Percentiles rank a stretch among this genome's conserved stretches.
phyloP scores from a whole-genome alignment of 139 green algal species.

The Chlamydomonas schloesseri region DNA sequence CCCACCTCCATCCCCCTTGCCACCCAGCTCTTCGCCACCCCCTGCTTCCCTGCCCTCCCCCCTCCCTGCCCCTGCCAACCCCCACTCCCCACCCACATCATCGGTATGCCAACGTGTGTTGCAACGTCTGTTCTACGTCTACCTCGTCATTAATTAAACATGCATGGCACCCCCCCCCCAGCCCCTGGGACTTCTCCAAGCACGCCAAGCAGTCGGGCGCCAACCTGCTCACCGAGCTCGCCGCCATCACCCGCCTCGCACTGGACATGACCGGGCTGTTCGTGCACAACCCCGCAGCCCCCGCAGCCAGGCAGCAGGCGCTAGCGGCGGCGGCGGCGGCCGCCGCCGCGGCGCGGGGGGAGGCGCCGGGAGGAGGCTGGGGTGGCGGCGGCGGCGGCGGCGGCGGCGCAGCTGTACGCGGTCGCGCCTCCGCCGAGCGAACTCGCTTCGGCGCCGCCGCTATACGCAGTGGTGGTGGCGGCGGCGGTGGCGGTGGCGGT shows the following conservation, averaged over 20 bases:
- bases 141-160: too few species aligned
- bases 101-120: too few species aligned
- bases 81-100: too few species aligned
- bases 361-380: neutral
- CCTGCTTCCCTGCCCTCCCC: too few species aligned
- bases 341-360: neutral
- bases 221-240: conserved; percentile 78
- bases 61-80: too few species aligned
- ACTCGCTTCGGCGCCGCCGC: neutral
- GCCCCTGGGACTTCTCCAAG: conserved; percentile 85
- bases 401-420: too few species aligned
- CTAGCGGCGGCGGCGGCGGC: neutral
- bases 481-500: neutral
- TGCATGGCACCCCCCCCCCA: too few species aligned
- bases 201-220: conserved; percentile 73
- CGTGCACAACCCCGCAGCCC: conserved; percentile 42
- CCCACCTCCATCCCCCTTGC: too few species aligned
- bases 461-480: too few species aligned
- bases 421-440: neutral
- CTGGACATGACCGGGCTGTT: conserved; percentile 66
- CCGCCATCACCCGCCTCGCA: conserved; percentile 51
- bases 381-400: too few species aligned
- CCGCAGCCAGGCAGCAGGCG: neutral
- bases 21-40: too few species aligned
- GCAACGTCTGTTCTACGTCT: too few species aligned